A percentile compares a stretch with the other conserved stretches of the same genome.
Evolutionary conservation across 352 stramenopile genomes (phyloP).

Genomic region (Phytophthora meadii): DNA sequence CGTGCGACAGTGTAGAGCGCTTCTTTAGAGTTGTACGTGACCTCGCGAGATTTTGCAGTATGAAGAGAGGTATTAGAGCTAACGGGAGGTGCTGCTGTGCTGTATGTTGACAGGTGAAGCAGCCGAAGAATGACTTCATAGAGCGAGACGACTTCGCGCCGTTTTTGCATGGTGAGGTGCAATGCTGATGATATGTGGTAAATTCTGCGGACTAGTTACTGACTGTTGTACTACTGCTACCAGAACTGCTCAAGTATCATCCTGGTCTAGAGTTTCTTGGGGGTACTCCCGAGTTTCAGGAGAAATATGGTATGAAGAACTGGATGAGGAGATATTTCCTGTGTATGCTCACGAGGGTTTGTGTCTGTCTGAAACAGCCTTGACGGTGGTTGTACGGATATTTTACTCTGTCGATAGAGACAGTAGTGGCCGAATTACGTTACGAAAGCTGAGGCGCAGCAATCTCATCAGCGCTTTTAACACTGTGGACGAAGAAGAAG

Average conservation of each 20-base stretch:
- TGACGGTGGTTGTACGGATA: constrained; percentile 96
- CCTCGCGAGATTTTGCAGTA: neutral
- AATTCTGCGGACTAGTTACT: constrained; percentile 2
- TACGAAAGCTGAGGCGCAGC: constrained; percentile 93
- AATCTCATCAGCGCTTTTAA: constrained; percentile 97
- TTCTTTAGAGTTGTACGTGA: constrained; percentile 96
- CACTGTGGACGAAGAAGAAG: constrained; percentile 98
- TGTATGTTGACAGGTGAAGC: constrained; percentile 83
- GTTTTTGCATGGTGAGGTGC: constrained; percentile 92
- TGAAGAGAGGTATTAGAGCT: constrained; percentile 1
- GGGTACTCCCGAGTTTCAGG: constrained; percentile 99
- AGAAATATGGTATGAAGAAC: constrained; percentile 95
- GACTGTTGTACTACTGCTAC: constrained; percentile 37
- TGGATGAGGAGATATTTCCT: too few species aligned
- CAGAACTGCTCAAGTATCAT: constrained; percentile 90
- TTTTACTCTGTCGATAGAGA: constrained; percentile 95
- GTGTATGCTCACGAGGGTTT: neutral
- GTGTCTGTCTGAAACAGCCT: constrained; percentile 55
- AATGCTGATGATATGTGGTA: neutral
- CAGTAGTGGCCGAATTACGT: constrained; percentile 95
- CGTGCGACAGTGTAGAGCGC: constrained; percentile 95
- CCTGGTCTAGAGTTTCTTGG: constrained; percentile 97
- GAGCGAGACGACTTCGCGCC: constrained; percentile 97
- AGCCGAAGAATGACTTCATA: constrained; percentile 90
- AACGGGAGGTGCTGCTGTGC: constrained; percentile 7